Evolutionary conservation across 1,284 basidiomycete genomes (phyloP).

Genomic region (Somion occarium): DNA sequence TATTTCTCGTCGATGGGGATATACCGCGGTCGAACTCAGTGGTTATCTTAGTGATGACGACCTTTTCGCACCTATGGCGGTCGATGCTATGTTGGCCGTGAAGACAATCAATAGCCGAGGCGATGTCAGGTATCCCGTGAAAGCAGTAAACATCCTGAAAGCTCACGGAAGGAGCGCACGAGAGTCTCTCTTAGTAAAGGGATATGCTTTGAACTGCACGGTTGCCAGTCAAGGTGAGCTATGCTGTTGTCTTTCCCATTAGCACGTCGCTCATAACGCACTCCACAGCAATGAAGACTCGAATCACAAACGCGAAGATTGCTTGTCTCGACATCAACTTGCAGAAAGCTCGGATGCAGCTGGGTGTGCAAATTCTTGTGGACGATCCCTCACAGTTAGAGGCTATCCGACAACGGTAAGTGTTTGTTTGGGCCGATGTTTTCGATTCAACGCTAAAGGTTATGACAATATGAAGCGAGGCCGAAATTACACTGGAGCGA

Average conservation of each 20-base stretch:
- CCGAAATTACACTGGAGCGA: conserved; percentile 94
- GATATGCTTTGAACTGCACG: conserved; percentile 98
- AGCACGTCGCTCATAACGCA: neutral
- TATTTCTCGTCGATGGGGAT: conserved; percentile 15
- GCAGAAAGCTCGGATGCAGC: conserved; percentile 95
- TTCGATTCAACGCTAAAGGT: conserved; percentile 1
- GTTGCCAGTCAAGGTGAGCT: conserved; percentile 91
- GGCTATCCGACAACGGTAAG: conserved; percentile 88
- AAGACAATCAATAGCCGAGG: conserved; percentile 93
- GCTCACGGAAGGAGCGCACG: conserved; percentile 96
- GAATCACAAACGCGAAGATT: conserved; percentile 91
- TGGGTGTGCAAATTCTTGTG: conserved; percentile 96
- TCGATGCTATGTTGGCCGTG: conserved; percentile 98
- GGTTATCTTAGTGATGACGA: conserved; percentile 79
- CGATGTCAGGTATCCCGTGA: conserved; percentile 98
- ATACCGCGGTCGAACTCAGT: too few species aligned
- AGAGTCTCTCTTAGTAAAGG: conserved; percentile 93
- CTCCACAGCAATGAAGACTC: conserved; percentile 90
- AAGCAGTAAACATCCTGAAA: conserved; percentile 99
- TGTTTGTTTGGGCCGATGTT: conserved; percentile 6
- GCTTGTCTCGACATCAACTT: conserved; percentile 99
- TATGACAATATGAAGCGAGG: conserved; percentile 57
- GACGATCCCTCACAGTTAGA: conserved; percentile 97
- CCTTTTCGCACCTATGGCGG: conserved; percentile 96
- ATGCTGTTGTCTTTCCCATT: neutral